phyloP scores from a whole-genome alignment of 2,329 filamentous ascomycete genomes.

The Claviceps capensis region DNA sequence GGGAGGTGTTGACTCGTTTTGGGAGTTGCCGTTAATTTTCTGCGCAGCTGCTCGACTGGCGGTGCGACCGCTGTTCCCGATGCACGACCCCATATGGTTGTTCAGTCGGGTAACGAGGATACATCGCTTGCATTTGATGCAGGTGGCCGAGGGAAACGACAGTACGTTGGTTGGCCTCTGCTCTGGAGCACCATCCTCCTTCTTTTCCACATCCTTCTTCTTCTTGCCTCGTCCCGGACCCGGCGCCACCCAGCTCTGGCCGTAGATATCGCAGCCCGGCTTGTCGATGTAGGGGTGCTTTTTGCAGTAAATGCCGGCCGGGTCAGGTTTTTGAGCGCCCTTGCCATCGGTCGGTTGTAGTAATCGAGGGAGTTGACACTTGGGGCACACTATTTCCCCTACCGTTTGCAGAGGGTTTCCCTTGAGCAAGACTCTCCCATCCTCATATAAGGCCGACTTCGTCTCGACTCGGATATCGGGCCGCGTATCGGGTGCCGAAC shows the following conservation, averaged over 20 bases:
- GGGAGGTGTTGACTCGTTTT: slow-evolving; percentile 44
- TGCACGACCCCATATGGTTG: slow-evolving; percentile 56
- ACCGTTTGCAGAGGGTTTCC: slow-evolving; percentile 60
- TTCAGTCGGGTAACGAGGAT: slow-evolving; percentile 52
- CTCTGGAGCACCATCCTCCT: slow-evolving; percentile 34
- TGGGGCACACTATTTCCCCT: slow-evolving; percentile 57
- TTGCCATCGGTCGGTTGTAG: slow-evolving; percentile 60
- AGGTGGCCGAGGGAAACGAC: slow-evolving; percentile 51
- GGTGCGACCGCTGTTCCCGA: slow-evolving; percentile 50
- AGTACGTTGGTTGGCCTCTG: slow-evolving; percentile 47
- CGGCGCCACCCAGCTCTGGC: slow-evolving; percentile 65
- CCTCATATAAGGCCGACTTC: slow-evolving; percentile 55
- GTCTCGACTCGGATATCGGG: slow-evolving; percentile 48
- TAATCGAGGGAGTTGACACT: slow-evolving; percentile 61
- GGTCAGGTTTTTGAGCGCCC: slow-evolving; percentile 51
- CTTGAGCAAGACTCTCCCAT: slow-evolving; percentile 54
- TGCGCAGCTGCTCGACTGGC: slow-evolving; percentile 48
- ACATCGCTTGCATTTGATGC: slow-evolving; percentile 53
- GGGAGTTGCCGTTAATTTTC: slow-evolving; percentile 46
- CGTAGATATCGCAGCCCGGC: slow-evolving; percentile 66
- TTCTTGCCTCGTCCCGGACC: slow-evolving; percentile 60
- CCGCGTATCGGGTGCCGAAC: slow-evolving; percentile 36
- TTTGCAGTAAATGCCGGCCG: slow-evolving; percentile 62
- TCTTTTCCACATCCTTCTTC: slow-evolving; percentile 64
- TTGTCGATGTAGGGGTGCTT: slow-evolving; percentile 66